Evolutionary conservation across 2,329 filamentous ascomycete species (phyloP), one percentile per base, ranked within the genome.

Genomic region (Ophiocordyceps unilateralis): DNA sequence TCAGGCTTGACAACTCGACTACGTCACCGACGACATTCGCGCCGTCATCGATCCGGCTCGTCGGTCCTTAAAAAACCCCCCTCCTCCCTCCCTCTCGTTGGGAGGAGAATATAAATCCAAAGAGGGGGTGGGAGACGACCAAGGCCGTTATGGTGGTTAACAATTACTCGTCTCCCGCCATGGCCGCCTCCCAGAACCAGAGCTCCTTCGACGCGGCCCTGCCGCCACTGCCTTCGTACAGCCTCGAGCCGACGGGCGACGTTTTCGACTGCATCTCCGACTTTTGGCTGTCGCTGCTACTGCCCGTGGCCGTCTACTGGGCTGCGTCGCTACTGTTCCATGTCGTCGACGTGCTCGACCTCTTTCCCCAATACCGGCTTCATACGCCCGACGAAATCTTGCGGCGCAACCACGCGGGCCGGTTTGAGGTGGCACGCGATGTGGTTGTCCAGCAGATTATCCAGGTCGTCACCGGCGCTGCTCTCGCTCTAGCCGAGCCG

Each of bases 311-410:
- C 53, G 83, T 81, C 45, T 98, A 98, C 71, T 98, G 91, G 91
- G 63, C 67, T 20, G 65, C 93, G 26, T 96, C 89, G 19, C 64
- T 84, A 58, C 65, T 89, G 58, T 98, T 93, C 67, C 89, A 96
- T 67, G 57, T 79, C 51, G 78, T 96, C 55, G 91, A 98, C 63
- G 68, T 78, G 45, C 79, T 80, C 63, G 85, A 95, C 60, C 66
- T 89, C 32, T 93, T 89, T 59, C 81, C 88, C 17, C 77, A 93
- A 54, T 95, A 96, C 64, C 82, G 91, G 48, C 71, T 98, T 37
- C 91, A 98, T 64, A 96, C 91, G 0, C 91, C 91, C 14, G 87
- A 86, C 42, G 89, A 96, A 62, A 82, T 96, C 48, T 59, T 79
- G 30, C 84, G 85, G 61, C 77, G 88, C 53, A 95, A 95, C 62